Evolutionary conservation across 1,139 yeast species (phyloP).

Genomic region (Suhomyces terraborum): DNA sequence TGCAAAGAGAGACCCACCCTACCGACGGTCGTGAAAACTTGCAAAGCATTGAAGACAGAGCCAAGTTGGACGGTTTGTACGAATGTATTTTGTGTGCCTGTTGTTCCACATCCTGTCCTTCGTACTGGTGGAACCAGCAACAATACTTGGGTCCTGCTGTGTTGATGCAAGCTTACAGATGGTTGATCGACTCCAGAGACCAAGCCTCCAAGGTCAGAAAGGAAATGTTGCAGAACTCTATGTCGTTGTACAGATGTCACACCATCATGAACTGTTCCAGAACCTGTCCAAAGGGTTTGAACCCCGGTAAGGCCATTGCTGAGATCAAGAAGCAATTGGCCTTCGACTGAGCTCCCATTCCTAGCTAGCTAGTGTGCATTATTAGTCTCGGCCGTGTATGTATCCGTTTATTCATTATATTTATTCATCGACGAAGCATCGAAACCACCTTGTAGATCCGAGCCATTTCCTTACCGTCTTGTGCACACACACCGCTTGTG

Average conservation of each 20-base stretch:
- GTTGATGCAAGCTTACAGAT: slow-evolving; percentile 97
- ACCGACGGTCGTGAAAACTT: slow-evolving; percentile 91
- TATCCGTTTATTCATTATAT: slow-evolving; percentile 9
- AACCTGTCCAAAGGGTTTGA: slow-evolving; percentile 98
- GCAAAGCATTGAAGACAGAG: slow-evolving; percentile 91
- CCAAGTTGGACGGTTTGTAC: slow-evolving; percentile 93
- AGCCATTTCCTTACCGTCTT: background rate
- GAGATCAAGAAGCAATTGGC: slow-evolving; percentile 95
- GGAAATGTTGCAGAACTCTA: slow-evolving; percentile 91
- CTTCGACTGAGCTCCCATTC: slow-evolving; percentile 49
- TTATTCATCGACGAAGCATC: slow-evolving; percentile 10
- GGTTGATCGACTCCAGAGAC: slow-evolving; percentile 98
- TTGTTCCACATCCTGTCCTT: slow-evolving; percentile 98
- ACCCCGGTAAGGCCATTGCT: slow-evolving; percentile 98
- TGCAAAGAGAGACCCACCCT: slow-evolving; percentile 81
- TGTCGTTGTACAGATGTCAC: slow-evolving; percentile 98
- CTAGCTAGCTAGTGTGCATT: slow-evolving; percentile 5
- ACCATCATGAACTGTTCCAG: slow-evolving; percentile 97
- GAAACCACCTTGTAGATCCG: background rate
- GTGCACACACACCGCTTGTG: too few relatives aligned
- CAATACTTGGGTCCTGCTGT: slow-evolving; percentile 99
- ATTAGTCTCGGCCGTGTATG: slow-evolving; percentile 1
- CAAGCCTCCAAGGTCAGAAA: slow-evolving; percentile 81
- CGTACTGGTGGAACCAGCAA: slow-evolving; percentile 99
- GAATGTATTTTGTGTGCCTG: slow-evolving; percentile 99